Percentiles rank a stretch among this genome's conserved stretches.
Conservation (phyloP, 2,329 filamentous ascomycete genomes). For the Ceratocystis papillata region DNA sequence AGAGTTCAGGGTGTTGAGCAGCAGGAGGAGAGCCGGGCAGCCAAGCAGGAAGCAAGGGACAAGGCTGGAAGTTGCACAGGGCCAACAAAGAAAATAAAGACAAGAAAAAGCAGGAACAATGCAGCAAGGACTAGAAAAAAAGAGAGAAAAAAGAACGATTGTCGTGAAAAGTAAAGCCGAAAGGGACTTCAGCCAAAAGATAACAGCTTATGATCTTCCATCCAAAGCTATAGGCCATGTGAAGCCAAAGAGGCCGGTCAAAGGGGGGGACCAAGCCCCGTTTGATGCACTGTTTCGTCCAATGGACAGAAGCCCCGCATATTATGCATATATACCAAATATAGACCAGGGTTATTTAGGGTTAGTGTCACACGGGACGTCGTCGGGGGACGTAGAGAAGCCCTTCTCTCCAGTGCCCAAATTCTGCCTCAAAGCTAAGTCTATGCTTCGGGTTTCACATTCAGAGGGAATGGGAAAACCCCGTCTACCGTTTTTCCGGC, state of each 20-base stretch:
- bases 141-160: background rate
- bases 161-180: background rate
- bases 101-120: background rate
- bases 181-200: background rate
- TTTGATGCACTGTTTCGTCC: conserved; percentile 10
- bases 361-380: background rate
- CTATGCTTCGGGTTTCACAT: too few relatives aligned
- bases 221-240: background rate
- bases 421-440: too few relatives aligned
- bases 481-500: too few relatives aligned
- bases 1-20: conserved; percentile 3
- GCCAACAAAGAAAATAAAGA: background rate
- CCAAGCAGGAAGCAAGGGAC: background rate
- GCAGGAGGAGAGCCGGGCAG: background rate
- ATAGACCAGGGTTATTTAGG: background rate
- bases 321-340: conserved; percentile 3
- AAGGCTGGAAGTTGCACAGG: background rate
- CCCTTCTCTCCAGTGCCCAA: too few relatives aligned
- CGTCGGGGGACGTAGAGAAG: too few relatives aligned
- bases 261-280: background rate
- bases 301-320: conserved; percentile 7
- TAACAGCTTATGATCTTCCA: conserved; percentile 1
- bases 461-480: too few relatives aligned
- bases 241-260: background rate
- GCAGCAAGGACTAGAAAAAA: background rate